Base-by-base conservation (phyloP, 345 rosid species). In the Salix koriyanagi region DNA sequence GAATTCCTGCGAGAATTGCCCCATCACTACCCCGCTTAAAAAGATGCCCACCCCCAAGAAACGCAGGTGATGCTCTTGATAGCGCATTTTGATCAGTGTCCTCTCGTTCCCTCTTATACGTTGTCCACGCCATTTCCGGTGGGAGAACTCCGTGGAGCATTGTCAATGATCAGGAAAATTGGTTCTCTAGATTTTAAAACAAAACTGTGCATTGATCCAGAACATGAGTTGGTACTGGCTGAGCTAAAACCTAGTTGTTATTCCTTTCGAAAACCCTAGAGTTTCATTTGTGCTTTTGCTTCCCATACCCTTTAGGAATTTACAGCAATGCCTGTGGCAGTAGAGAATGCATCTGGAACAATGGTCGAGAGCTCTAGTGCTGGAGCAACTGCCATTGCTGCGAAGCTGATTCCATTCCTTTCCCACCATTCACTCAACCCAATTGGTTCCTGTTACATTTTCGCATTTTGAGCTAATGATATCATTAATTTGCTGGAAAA, bases 121-220 rank as follows among this genome's bases (percentile, higher is more conserved):
- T 76, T 9, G 89, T 86, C 92, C 88, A 90, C 30, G 91, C 91
- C 94, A 90, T 90, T 15, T 87, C 89, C 8, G 92, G 90, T n/a
- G 91, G 92, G 16, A 90, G 91, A 77, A 90, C 82, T 73, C 91
- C 94, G 75, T 86, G 88, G 62, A 89, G 83, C 86, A 87, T 70
- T 2, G 89, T 87, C 94, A 26, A 6, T 6, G 19, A 14, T 52
- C 58, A 19, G 58, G 19, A 52, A 52, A n/a, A 19, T 52, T n/a
- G 58, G 58, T 52, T 52, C 58, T 52, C 58, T 52, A 19, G 58
- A 10, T 52, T 52, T 52, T 52, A 52, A 19, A 18, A 52, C 7
- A n/a, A n/a, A n/a, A n/a, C n/a, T n/a, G n/a, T 52, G 58, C 23
- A 18, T n/a, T 52, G 58, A 52, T 52, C 25, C 60, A 52, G 21